Conservation (phyloP, 805 yeast genomes). For the Nakazawaea populi region DNA sequence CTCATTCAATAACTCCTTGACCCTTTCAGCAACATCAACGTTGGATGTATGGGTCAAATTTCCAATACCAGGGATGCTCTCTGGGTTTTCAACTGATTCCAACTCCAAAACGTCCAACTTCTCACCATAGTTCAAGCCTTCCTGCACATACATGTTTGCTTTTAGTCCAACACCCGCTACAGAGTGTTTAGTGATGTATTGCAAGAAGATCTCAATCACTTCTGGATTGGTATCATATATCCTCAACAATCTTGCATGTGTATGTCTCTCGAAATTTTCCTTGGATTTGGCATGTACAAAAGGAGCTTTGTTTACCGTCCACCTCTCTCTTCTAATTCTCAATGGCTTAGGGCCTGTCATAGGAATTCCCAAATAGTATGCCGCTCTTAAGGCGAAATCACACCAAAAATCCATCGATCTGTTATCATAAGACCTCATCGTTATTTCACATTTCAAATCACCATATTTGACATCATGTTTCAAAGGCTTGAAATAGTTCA, state of each 20-base stretch:
- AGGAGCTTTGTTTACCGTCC: slow-evolving; percentile 92
- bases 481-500: slow-evolving; percentile 77
- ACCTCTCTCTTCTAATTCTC: slow-evolving; percentile 71
- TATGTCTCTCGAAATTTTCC: slow-evolving; percentile 88
- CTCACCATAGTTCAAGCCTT: slow-evolving; percentile 38
- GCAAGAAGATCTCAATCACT: slow-evolving; percentile 74
- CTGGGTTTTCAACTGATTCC: slow-evolving; percentile 19
- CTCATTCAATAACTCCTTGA: slow-evolving; percentile 62
- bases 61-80: slow-evolving; percentile 13
- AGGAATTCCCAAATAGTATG: slow-evolving; percentile 86
- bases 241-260: slow-evolving; percentile 66
- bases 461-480: slow-evolving; percentile 63
- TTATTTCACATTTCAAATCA: slow-evolving; percentile 71
- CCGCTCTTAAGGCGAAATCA: slow-evolving; percentile 86
- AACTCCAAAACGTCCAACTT: slow-evolving; percentile 27
- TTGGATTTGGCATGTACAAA: slow-evolving; percentile 92
- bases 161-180: slow-evolving; percentile 80
- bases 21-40: slow-evolving; percentile 58
- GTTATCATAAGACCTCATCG: slow-evolving; percentile 65
- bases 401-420: slow-evolving; percentile 68
- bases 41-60: slow-evolving; percentile 17
- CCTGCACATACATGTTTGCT: slow-evolving; percentile 57
- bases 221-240: slow-evolving; percentile 86
- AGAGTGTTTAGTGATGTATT: slow-evolving; percentile 71
- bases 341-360: slow-evolving; percentile 65